phyloP scores from a whole-genome alignment of 371 early-diverging fungal genomes.

The Lichtheimia ornata region DNA sequence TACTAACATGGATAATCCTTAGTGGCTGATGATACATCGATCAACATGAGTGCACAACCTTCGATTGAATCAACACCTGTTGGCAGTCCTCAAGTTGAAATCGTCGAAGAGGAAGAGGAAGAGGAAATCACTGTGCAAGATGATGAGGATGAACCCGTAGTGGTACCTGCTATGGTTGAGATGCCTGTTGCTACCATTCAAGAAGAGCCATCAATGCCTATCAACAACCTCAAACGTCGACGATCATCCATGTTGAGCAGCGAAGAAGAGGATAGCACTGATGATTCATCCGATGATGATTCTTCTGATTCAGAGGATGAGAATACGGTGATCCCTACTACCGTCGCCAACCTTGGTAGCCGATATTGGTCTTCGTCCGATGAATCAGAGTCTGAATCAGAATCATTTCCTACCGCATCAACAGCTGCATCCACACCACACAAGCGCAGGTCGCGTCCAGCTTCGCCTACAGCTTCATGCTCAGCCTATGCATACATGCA shows the following conservation, averaged over 20 bases:
- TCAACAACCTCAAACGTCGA: constrained; percentile 4
- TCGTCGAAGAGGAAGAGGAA: constrained; percentile 13
- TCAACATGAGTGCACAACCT: not conserved
- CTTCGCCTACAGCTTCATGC: constrained; percentile 11
- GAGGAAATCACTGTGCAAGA: constrained; percentile 10
- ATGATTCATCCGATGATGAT: constrained; percentile 21
- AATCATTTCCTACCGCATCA: constrained; percentile 3
- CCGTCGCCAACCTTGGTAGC: constrained; percentile 37
- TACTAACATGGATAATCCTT: not conserved
- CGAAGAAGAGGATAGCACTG: constrained; percentile 17
- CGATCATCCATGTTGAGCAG: not conserved
- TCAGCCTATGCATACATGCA: constrained; percentile 38
- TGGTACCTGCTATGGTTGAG: not conserved
- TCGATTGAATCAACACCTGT: constrained; percentile 7
- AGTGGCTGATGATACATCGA: not conserved
- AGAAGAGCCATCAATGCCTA: not conserved
- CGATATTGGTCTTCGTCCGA: constrained; percentile 37
- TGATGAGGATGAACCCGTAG: too few species aligned
- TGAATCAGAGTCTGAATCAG: constrained; percentile 37
- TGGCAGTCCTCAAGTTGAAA: constrained; percentile 6
- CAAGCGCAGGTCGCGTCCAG: constrained; percentile 19
- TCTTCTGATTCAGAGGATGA: constrained; percentile 24
- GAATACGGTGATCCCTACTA: constrained; percentile 35
- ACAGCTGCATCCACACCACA: not conserved
- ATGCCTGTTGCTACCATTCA: constrained; percentile 1